Evolutionary conservation across 768 basidiomycete species (phyloP).

Genomic region (Leccinum uliginosum): DNA sequence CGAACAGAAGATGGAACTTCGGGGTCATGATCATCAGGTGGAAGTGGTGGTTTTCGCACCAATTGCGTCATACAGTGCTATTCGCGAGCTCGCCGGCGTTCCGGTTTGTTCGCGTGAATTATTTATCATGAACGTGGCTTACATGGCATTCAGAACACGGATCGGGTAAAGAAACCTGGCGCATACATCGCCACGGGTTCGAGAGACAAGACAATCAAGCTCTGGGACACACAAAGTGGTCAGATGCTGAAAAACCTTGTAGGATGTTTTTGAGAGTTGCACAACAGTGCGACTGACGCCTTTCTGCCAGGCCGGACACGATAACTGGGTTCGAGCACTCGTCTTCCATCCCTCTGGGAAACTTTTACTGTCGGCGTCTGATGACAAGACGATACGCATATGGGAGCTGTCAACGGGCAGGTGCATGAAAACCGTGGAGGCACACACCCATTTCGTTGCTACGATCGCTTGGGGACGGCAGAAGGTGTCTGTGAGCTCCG

Average conservation of each 20-base stretch:
- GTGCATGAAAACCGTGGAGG: slow-evolving; percentile 83
- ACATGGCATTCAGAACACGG: slow-evolving; percentile 40
- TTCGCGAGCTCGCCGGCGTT: slow-evolving; percentile 72
- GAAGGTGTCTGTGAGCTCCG: slow-evolving; percentile 37
- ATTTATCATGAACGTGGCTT: slow-evolving; percentile 1
- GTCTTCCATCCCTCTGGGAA: slow-evolving; percentile 90
- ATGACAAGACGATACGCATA: slow-evolving; percentile 87
- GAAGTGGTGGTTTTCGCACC: slow-evolving; percentile 83
- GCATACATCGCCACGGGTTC: slow-evolving; percentile 76
- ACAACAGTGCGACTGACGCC: slow-evolving; percentile 4
- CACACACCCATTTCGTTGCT: slow-evolving; percentile 81
- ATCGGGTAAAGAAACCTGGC: slow-evolving; percentile 45
- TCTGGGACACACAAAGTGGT: slow-evolving; percentile 86
- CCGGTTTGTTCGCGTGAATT: slow-evolving; percentile 42
- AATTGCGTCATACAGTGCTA: slow-evolving; percentile 63
- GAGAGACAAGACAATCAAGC: slow-evolving; percentile 85
- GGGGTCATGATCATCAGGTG: slow-evolving; percentile 85
- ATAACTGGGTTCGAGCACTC: slow-evolving; percentile 87
- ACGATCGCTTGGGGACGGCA: slow-evolving; percentile 79
- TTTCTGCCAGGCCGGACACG: slow-evolving; percentile 61
- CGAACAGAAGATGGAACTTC: slow-evolving; percentile 74
- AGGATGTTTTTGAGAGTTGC: slow-evolving; percentile 19
- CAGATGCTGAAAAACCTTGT: slow-evolving; percentile 78
- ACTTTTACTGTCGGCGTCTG: slow-evolving; percentile 84
- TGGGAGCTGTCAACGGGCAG: slow-evolving; percentile 87